These are phyloP conservation scores for Mortierella sp. DNA, from an alignment of 371 early-diverging fungal genomes.

Conservation along the genomic window DNA sequence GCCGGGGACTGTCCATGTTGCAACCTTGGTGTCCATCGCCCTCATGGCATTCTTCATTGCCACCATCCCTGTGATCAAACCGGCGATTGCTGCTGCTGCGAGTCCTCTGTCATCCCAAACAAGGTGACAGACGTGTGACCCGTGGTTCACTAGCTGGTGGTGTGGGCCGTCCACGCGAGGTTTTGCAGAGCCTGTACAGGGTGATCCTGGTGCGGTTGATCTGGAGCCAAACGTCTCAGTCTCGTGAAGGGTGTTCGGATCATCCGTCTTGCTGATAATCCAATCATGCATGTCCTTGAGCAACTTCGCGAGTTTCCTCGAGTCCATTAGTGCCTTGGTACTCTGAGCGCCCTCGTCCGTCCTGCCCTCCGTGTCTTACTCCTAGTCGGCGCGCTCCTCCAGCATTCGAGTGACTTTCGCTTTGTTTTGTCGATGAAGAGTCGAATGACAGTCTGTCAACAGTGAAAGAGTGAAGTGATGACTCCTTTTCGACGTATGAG, in stretches of 20 bases:
- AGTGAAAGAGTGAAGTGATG: neutral
- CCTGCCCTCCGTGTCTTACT: conserved; percentile 2
- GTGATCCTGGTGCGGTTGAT: conserved; percentile 5
- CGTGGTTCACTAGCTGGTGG: conserved; percentile 8
- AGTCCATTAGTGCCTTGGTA: neutral
- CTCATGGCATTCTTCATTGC: neutral
- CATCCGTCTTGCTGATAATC: conserved; percentile 4
- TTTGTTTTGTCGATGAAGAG: neutral
- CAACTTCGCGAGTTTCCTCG: conserved; percentile 1
- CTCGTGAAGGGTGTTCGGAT: conserved; percentile 6
- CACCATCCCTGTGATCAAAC: neutral
- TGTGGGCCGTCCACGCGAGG: conserved; percentile 10
- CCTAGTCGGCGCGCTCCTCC: neutral
- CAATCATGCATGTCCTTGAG: conserved; percentile 6
- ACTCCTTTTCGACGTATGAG: conserved; percentile 1
- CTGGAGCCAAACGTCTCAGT: conserved; percentile 8
- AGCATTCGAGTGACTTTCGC: neutral
- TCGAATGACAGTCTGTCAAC: conserved; percentile 1
- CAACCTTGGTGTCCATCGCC: conserved; percentile 6
- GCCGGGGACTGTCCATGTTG: conserved; percentile 6
- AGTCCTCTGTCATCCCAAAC: conserved; percentile 12
- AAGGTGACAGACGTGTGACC: conserved; percentile 6
- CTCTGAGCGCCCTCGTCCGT: conserved; percentile 5
- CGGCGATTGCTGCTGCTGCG: conserved; percentile 8
- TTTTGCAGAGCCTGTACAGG: conserved; percentile 12